These are phyloP conservation scores for Botrytis pseudocinerea DNA, from an alignment of 2,329 filamentous ascomycete species.

Conservation along the genomic window DNA sequence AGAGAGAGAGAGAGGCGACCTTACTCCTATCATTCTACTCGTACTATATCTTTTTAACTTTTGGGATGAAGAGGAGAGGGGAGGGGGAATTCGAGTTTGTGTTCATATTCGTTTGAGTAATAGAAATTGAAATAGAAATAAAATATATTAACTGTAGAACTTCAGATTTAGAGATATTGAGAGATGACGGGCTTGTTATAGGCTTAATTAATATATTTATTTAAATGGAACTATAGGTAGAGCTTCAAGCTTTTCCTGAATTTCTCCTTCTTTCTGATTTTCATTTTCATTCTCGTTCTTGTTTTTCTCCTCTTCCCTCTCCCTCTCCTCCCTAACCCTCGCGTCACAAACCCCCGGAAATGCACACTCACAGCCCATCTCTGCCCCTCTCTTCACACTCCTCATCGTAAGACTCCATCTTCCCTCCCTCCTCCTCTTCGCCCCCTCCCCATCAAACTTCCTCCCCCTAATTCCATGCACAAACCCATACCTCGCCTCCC, in stretches of 20 bases:
- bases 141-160: no score
- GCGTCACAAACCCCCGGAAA: slow-evolving; percentile 27
- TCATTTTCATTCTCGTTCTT: neutral
- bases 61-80: no score
- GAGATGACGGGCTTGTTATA: neutral
- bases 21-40: no score
- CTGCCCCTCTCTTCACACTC: slow-evolving; percentile 16
- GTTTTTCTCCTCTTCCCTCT: neutral
- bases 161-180: neutral
- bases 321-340: slow-evolving; percentile 23
- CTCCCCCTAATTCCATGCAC: slow-evolving; percentile 24
- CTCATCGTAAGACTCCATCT: slow-evolving; percentile 28
- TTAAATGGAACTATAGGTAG: neutral
- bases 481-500: slow-evolving; percentile 24
- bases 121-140: no score
- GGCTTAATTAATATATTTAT: neutral
- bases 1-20: no score
- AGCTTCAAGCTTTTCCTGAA: accelerated
- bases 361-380: slow-evolving; percentile 19
- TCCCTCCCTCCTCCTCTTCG: slow-evolving; percentile 16
- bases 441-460: slow-evolving; percentile 19
- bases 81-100: neutral
- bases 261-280: neutral
- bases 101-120: neutral
- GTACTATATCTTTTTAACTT: no score